Conservation (phyloP, 2,329 filamentous ascomycete genomes). For the Colletotrichum lentis region DNA sequence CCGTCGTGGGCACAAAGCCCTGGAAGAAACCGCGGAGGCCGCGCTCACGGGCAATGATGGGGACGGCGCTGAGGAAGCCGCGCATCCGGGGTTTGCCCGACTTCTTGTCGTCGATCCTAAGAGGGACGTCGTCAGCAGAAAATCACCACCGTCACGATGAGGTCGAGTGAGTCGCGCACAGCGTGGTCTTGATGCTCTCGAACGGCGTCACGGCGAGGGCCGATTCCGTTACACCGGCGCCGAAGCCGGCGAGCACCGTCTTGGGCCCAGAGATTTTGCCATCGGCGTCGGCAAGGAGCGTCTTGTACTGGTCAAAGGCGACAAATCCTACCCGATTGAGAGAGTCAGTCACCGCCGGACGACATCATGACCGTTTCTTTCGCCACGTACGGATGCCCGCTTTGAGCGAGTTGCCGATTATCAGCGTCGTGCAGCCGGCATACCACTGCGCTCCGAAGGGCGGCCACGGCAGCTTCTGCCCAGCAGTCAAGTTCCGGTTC, state of each 20-base stretch:
- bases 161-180: conserved; percentile 58
- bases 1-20: conserved; percentile 93
- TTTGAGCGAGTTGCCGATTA: conserved; percentile 96
- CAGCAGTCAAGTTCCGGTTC: conserved; percentile 81
- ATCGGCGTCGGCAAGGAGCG: conserved; percentile 78
- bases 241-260: conserved; percentile 92
- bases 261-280: conserved; percentile 90
- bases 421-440: conserved; percentile 94
- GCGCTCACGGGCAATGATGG: conserved; percentile 86
- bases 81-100: conserved; percentile 82
- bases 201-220: conserved; percentile 94
- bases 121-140: background rate
- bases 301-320: conserved; percentile 94
- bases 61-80: conserved; percentile 90
- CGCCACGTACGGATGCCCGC: conserved; percentile 82
- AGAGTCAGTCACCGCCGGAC: conserved; percentile 30
- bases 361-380: background rate
- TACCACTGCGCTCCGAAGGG: conserved; percentile 96
- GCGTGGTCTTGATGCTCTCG: conserved; percentile 96
- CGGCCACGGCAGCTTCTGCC: conserved; percentile 92
- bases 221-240: conserved; percentile 93
- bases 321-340: conserved; percentile 72
- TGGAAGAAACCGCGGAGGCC: conserved; percentile 95
- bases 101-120: conserved; percentile 95
- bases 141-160: background rate